Evolutionary conservation across 371 early-diverging fungal genomes (phyloP), one percentile per base, ranked within the genome.

Genomic region (Gilbertella persicaria): DNA sequence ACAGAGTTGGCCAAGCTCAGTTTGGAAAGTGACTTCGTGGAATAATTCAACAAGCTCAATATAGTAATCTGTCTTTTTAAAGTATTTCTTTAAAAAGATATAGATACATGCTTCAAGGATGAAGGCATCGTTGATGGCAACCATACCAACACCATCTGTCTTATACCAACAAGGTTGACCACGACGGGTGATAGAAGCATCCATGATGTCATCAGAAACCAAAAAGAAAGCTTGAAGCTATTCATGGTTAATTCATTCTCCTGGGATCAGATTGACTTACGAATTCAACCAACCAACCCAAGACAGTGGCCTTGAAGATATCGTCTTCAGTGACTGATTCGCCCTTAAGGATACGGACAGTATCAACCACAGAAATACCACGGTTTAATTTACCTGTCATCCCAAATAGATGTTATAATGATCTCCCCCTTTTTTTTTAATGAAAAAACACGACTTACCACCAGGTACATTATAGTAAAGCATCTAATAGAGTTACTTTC

Each of bases 131-230:
- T 97, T 96, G 79, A 98, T 93, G 53, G 97, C 96, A 52, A 92
- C 75, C 69, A 87, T 82, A n/a, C 92, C 92, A 40, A 97, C 94
- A 23, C 79, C 85, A 16, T 83, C 82, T 66, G 78, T 66, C 54
- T 84, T 83, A 82, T 95, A 97, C 96, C 97, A 98, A 69, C 97
- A 96, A 33, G 95, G 95, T 66, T 94, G 91, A 17, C 95, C 95
- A 68, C 99, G 92, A 49, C 99, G 89, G 17, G 95, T 95, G 56
- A 88, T 83, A 47, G 96, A 96, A 37, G 80, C 78, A 75, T 99
- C 99, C 97, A 98, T 98, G 66, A 98, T 93, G 71, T 99, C 99
- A 77, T 99, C 99, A 30, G 95, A 82, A 29, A 99, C 92, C 55
- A 99, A 82, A 83, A 99, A 97, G 74, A 93, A 94, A 20, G 95